These are phyloP conservation scores for Prunus kanzakura DNA, from an alignment of 306 rosid species.

Conservation along the genomic window DNA sequence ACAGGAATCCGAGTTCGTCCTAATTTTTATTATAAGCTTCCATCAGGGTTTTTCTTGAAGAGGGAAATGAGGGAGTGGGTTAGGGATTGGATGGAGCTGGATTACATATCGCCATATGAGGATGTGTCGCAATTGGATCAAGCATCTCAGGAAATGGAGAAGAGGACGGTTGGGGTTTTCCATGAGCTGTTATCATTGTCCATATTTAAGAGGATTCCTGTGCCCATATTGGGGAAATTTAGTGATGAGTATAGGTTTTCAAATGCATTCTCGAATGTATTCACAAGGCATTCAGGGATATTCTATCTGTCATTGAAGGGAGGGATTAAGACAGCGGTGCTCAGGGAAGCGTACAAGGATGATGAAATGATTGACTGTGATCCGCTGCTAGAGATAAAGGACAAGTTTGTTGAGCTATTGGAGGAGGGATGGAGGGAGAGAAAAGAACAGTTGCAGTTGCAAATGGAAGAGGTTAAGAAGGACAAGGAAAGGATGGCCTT, in stretches of 20 bases:
- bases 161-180: conserved; percentile 48
- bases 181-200: conserved; percentile 71
- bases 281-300: conserved; percentile 81
- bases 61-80: conserved; percentile 92
- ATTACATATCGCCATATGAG: conserved; percentile 66
- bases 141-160: conserved; percentile 68
- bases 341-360: conserved; percentile 70
- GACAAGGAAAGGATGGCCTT: conserved; percentile 46
- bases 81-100: conserved; percentile 92
- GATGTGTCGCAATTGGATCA: conserved; percentile 63
- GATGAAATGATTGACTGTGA: conserved; percentile 62
- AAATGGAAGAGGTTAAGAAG: conserved; percentile 37
- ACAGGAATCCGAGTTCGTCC: conserved; percentile 73
- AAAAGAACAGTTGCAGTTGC: conserved; percentile 42
- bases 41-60: conserved; percentile 62
- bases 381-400: conserved; percentile 70
- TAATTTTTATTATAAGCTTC: conserved; percentile 65
- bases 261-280: conserved; percentile 59
- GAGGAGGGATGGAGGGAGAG: conserved; percentile 79
- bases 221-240: conserved; percentile 77
- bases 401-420: conserved; percentile 64
- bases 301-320: conserved; percentile 86
- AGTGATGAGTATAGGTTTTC: conserved; percentile 77
- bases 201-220: conserved; percentile 65
- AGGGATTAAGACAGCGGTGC: conserved; percentile 72